These are phyloP conservation scores for Pythium brassicae DNA, from an alignment of 352 stramenopile genomes.

Conservation along the genomic window DNA sequence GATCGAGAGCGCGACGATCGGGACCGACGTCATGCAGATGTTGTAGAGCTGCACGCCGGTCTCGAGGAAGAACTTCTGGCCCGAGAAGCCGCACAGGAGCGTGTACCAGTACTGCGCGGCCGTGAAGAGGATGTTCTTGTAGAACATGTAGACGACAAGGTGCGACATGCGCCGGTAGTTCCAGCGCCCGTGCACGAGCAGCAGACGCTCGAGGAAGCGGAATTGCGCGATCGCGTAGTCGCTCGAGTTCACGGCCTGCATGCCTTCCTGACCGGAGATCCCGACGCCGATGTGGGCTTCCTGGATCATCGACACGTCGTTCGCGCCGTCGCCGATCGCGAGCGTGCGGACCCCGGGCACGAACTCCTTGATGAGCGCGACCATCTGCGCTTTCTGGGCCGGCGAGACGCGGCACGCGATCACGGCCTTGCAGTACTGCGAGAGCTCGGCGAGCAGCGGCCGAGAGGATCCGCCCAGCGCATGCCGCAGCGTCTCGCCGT, in stretches of 20 bases:
- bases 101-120: conserved; percentile 77
- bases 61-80: conserved; percentile 83
- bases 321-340: conserved; percentile 92
- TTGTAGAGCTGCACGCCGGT: conserved; percentile 81
- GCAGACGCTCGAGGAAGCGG: conserved; percentile 84
- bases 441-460: conserved; percentile 51
- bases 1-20: conserved; percentile 66
- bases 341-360: conserved; percentile 74
- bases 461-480: conserved; percentile 39
- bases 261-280: conserved; percentile 89
- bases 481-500: conserved; percentile 69
- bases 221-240: conserved; percentile 95
- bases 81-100: conserved; percentile 67
- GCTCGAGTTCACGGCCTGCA: conserved; percentile 91
- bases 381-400: conserved; percentile 84
- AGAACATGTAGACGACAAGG: conserved; percentile 92
- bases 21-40: conserved; percentile 62
- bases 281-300: conserved; percentile 89
- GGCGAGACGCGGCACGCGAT: conserved; percentile 86
- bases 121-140: conserved; percentile 90
- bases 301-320: conserved; percentile 96
- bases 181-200: conserved; percentile 90
- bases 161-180: conserved; percentile 90
- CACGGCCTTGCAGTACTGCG: conserved; percentile 82
- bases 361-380: conserved; percentile 74